Evolutionary conservation across 176 grass and related monocot genomes (phyloP), one percentile per base, ranked within the genome.

Genomic region (Musa troglodytarum): DNA sequence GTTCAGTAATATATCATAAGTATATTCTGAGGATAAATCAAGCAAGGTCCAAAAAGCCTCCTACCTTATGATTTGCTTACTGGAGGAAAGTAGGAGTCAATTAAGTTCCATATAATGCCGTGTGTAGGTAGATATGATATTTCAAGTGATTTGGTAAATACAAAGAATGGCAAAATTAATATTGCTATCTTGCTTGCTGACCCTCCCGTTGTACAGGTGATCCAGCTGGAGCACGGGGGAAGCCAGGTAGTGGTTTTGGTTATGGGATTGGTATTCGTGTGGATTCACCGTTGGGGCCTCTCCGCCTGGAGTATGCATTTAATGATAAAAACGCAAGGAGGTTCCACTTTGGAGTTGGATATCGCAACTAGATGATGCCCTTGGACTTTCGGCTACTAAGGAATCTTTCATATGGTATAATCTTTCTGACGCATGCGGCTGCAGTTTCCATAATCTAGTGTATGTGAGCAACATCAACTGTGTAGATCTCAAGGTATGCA

Each of bases 321-420:
- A 99, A 99, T 61, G 91, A 89, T 84, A 89, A 64, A 78, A 78
- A 77, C 74, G 88, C 86, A 15, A 85, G 81, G 53, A 58, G 96
- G 49, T 99, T 94, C 52, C 96, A 99, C 50, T 99, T 99, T 77
- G 96, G 88, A 76, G 88, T 92, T 70, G 96, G 96, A 13, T 87
- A 94, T 80, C 85, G 91, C 70, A 94, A 94, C 81, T 99, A 81
- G 86, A 54, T 16, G 34, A 28, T 28, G 4, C 34, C 34, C 34
- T 43, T 6, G 34, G 34, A 43, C 34, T 43, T 43, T 43, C 34
- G 6, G 34, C 34, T 6, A 43, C 34, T 43, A 43, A 4, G 4
- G 34, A 43, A 43, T 43, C 4, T 34, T 0, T 43, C 3, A 43
- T 43, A 43, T 43, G 6, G 34, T 43, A 43, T 43, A 43, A 43